Conservation (phyloP, 2,329 filamentous ascomycete genomes). For the Fusarium torulosum region DNA sequence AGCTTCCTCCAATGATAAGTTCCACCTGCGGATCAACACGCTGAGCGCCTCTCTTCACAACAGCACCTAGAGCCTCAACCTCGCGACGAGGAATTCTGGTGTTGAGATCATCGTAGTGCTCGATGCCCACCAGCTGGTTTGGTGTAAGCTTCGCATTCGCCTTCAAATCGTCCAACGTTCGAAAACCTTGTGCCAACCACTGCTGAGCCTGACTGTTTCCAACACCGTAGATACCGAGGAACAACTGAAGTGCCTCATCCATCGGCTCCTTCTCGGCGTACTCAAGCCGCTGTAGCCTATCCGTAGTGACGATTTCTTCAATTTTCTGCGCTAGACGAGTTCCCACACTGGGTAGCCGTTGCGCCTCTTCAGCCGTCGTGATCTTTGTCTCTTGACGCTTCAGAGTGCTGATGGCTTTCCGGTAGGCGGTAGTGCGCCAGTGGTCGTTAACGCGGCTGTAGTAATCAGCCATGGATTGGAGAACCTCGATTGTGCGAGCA, state of each 20-base stretch:
- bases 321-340: constrained; percentile 83
- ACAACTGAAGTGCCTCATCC: constrained; percentile 74
- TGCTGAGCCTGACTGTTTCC: constrained; percentile 76
- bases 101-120: constrained; percentile 83
- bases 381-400: constrained; percentile 74
- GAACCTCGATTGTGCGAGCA: constrained; percentile 76
- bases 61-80: constrained; percentile 75
- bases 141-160: constrained; percentile 71
- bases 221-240: constrained; percentile 84
- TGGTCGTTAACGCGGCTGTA: constrained; percentile 81
- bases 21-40: constrained; percentile 73
- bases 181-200: constrained; percentile 82
- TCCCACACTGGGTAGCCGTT: constrained; percentile 76
- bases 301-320: constrained; percentile 85
- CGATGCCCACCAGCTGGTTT: constrained; percentile 81
- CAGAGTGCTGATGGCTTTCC: constrained; percentile 80
- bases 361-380: constrained; percentile 76
- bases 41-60: constrained; percentile 71
- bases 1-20: constrained; percentile 84
- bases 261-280: constrained; percentile 74
- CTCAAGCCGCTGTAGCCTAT: constrained; percentile 78
- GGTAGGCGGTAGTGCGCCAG: constrained; percentile 82
- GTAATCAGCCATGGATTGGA: constrained; percentile 83
- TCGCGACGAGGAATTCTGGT: constrained; percentile 82
- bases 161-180: constrained; percentile 78